Percentiles rank a stretch among this genome's conserved stretches.
Conservation (phyloP, 768 basidiomycete genomes). For the Guyanaporus albipodus region DNA sequence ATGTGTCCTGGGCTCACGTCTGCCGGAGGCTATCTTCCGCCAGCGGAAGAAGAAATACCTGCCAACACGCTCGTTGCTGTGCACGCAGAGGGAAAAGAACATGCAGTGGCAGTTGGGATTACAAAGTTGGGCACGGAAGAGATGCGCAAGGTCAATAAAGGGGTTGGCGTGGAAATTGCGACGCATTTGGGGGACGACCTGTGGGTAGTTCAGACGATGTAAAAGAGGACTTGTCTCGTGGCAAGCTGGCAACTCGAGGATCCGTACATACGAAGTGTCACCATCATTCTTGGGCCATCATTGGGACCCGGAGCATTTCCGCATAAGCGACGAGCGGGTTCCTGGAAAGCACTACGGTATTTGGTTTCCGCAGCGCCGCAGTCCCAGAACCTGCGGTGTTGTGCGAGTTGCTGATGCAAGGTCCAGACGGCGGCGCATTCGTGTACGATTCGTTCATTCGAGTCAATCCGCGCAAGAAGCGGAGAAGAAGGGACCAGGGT, state of each 20-base stretch:
- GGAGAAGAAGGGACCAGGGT: slow-evolving; percentile 33
- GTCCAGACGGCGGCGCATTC: slow-evolving; percentile 21
- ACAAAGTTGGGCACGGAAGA: slow-evolving; percentile 84
- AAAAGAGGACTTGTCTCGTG: slow-evolving; percentile 14
- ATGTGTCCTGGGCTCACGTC: slow-evolving; percentile 98
- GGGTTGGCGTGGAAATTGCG: slow-evolving; percentile 83
- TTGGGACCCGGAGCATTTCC: slow-evolving; percentile 18
- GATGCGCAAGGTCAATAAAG: slow-evolving; percentile 87
- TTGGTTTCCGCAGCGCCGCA: background rate
- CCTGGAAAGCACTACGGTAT: background rate
- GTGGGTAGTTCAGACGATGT: slow-evolving; percentile 68
- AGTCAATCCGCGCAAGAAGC: slow-evolving; percentile 50
- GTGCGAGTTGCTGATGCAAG: slow-evolving; percentile 14
- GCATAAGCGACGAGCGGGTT: background rate
- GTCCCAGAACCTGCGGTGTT: too few relatives aligned
- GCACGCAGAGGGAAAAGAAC: slow-evolving; percentile 93
- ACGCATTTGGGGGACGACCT: slow-evolving; percentile 86
- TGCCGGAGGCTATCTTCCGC: slow-evolving; percentile 82
- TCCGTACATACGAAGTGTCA: background rate
- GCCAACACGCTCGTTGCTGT: slow-evolving; percentile 83
- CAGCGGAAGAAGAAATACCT: slow-evolving; percentile 60
- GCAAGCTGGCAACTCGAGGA: background rate
- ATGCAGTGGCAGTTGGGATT: slow-evolving; percentile 83
- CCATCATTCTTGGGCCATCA: background rate
- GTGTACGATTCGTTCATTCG: slow-evolving; percentile 49